phyloP scores from a whole-genome alignment of 2,329 filamentous ascomycete genomes.

The Triangularia setosa region DNA sequence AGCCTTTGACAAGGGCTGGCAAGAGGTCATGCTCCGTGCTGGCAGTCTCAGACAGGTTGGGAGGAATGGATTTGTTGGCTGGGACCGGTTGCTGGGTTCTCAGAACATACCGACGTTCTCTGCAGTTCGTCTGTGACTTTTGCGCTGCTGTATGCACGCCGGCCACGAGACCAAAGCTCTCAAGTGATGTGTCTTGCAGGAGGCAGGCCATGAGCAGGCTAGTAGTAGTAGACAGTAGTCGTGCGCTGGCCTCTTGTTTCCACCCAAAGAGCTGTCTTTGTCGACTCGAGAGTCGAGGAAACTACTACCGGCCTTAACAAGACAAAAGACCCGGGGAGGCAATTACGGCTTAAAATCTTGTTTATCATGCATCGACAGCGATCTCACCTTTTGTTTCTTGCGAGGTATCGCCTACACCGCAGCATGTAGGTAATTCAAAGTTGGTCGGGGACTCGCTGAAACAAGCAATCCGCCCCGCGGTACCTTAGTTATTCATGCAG shows the following conservation, averaged over 20 bases:
- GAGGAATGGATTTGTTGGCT: not conserved
- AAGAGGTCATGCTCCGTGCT: not conserved
- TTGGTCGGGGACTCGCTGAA: slow-evolving; percentile 17
- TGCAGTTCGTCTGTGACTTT: not conserved
- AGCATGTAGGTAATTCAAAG: no score
- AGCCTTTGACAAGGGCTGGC: not conserved
- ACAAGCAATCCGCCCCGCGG: slow-evolving; percentile 7
- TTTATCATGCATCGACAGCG: slow-evolving; percentile 7
- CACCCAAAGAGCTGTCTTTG: not conserved
- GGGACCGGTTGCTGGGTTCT: not conserved
- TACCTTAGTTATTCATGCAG: slow-evolving; percentile 18
- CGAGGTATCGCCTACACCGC: slow-evolving; percentile 4
- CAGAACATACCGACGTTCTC: not conserved
- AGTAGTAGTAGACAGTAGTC: not conserved
- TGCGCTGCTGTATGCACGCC: not conserved
- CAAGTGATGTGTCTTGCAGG: not conserved
- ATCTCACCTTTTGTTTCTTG: not conserved
- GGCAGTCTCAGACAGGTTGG: not conserved
- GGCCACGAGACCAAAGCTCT: not conserved
- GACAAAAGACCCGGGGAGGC: slow-evolving; percentile 2
- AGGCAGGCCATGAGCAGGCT: not conserved
- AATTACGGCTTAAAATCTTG: slow-evolving; percentile 9
- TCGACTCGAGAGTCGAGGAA: not conserved
- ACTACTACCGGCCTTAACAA: not conserved
- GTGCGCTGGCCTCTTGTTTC: not conserved